A percentile compares a stretch with the other conserved stretches of the same genome.
phyloP scores from a whole-genome alignment of 306 rosid species.

The Begonia peltatifolia region DNA sequence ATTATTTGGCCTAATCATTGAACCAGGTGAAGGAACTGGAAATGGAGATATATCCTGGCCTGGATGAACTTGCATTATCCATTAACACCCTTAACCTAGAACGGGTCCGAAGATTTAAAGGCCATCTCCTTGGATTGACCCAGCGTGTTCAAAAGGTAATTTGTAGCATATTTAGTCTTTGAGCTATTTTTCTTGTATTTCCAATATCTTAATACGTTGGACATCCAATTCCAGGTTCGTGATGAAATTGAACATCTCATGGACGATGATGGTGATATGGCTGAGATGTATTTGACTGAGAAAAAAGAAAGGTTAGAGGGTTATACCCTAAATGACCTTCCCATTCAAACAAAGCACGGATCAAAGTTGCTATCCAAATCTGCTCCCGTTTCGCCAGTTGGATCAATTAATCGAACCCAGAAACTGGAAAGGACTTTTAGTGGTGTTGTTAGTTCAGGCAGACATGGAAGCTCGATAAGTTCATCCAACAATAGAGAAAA shows the following conservation, averaged over 20 bases:
- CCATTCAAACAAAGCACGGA: slow-evolving; percentile 18
- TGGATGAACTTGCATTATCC: slow-evolving; percentile 71
- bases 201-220: neutral
- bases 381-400: slow-evolving; percentile 72
- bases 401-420: slow-evolving; percentile 23
- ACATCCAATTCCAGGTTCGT: slow-evolving; percentile 27
- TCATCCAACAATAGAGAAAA: slow-evolving; percentile 55
- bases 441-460: slow-evolving; percentile 45
- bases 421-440: slow-evolving; percentile 74
- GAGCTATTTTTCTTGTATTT: slow-evolving; percentile 2
- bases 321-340: slow-evolving; percentile 28
- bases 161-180: slow-evolving; percentile 1
- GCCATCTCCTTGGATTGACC: slow-evolving; percentile 84
- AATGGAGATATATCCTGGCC: slow-evolving; percentile 73
- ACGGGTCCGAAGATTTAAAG: slow-evolving; percentile 88
- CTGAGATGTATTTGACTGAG: slow-evolving; percentile 39
- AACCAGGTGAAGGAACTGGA: slow-evolving; percentile 56
- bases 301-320: slow-evolving; percentile 29
- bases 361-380: slow-evolving; percentile 40
- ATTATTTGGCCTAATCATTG: neutral
- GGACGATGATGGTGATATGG: slow-evolving; percentile 45
- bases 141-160: slow-evolving; percentile 92
- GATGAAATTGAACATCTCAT: slow-evolving; percentile 39
- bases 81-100: slow-evolving; percentile 78
- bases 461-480: slow-evolving; percentile 41